A percentile compares a stretch with the other conserved stretches of the same genome.
These are phyloP conservation scores for Crucibulum laeve DNA, from an alignment of 768 basidiomycete genomes.

Conservation along the genomic window DNA sequence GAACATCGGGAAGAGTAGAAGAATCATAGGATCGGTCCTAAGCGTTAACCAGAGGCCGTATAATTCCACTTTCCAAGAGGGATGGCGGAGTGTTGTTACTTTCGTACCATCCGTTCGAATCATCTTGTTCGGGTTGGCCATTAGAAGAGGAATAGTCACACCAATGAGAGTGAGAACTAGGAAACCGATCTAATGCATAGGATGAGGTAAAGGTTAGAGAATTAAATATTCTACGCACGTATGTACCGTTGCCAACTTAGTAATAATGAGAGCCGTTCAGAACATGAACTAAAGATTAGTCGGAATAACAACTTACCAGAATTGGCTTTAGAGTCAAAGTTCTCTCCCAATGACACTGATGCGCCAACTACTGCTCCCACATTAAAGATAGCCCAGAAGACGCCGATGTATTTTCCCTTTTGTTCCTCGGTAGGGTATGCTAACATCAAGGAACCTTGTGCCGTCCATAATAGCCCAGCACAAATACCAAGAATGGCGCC, in stretches of 20 bases:
- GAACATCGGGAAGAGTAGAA: constrained; percentile 83
- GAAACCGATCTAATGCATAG: constrained; percentile 62
- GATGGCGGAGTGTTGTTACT: constrained; percentile 56
- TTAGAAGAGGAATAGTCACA: constrained; percentile 57
- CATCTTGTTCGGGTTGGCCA: constrained; percentile 72
- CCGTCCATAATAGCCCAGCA: constrained; percentile 73
- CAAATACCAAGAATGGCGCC: constrained; percentile 74
- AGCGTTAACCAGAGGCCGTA: constrained; percentile 65
- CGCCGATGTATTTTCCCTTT: constrained; percentile 72
- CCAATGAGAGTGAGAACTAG: constrained; percentile 70
- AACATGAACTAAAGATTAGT: too few species aligned
- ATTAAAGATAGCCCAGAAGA: constrained; percentile 87
- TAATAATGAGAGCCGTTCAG: constrained; percentile 1
- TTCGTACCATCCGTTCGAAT: constrained; percentile 72
- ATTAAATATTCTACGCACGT: constrained; percentile 39
- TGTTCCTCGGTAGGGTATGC: constrained; percentile 77
- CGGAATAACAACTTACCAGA: constrained; percentile 7
- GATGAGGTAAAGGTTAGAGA: neutral
- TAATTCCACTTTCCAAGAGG: constrained; percentile 77
- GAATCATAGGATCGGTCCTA: constrained; percentile 63
- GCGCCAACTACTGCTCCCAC: constrained; percentile 77
- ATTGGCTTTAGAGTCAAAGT: constrained; percentile 47
- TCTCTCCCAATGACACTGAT: constrained; percentile 67
- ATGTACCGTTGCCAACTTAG: constrained; percentile 67
- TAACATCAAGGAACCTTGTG: constrained; percentile 82